Evolutionary conservation across 768 basidiomycete species (phyloP).

Genomic region (Sporobolomyces phaffii): DNA sequence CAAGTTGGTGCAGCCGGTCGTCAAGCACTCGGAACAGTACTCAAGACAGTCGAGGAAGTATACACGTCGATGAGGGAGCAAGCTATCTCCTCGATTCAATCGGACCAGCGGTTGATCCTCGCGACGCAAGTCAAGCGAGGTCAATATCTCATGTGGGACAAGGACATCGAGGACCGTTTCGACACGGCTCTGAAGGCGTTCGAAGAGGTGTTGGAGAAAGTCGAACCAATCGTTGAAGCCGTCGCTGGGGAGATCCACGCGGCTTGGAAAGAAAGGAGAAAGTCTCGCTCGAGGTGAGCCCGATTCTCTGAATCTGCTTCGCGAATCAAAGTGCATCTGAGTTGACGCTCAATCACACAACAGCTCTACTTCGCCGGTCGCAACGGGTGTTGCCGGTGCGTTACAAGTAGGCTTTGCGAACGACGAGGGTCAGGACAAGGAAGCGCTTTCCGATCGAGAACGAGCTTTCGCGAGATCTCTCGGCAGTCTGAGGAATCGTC

Average conservation of each 20-base stretch:
- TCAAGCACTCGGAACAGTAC: conserved; percentile 22
- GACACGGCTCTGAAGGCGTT: conserved; percentile 32
- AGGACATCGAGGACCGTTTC: conserved; percentile 34
- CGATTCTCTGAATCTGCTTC: too few relatives aligned
- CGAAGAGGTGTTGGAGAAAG: conserved; percentile 1
- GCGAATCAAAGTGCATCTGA: too few relatives aligned
- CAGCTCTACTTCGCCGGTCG: background rate
- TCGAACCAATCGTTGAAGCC: conserved; percentile 22
- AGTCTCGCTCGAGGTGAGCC: background rate
- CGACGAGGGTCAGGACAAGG: conserved; percentile 28
- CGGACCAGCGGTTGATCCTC: conserved; percentile 21
- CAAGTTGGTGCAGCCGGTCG: conserved; percentile 15
- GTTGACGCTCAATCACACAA: too few relatives aligned
- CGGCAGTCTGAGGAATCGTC: conserved; percentile 13
- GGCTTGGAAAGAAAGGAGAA: conserved; percentile 11
- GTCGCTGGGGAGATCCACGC: conserved; percentile 13
- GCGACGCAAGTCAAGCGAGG: conserved; percentile 12
- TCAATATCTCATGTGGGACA: conserved; percentile 32
- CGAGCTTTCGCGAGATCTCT: background rate
- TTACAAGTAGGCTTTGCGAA: conserved; percentile 57
- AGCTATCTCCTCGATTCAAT: conserved; percentile 23
- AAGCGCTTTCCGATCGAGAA: conserved; percentile 4
- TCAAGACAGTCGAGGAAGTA: conserved; percentile 38
- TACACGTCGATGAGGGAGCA: conserved; percentile 27
- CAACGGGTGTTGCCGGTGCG: conserved; percentile 48